These are phyloP conservation scores for Saururus chinensis DNA, from an alignment of 164 flowering plant genomes.

Conservation along the genomic window DNA sequence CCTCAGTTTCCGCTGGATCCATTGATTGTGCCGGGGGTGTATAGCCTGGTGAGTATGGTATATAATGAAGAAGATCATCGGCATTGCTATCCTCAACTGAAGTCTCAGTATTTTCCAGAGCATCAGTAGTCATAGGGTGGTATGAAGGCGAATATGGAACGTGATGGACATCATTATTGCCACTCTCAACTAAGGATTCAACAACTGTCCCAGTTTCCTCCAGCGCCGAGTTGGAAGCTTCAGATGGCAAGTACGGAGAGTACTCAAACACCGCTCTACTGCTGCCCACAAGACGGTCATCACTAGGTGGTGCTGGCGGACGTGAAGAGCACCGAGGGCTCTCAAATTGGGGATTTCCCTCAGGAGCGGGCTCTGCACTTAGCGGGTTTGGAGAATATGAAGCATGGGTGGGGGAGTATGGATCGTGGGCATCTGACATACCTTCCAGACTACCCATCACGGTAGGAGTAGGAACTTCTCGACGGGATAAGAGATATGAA, in stretches of 20 bases:
- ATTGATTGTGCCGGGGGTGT: neutral
- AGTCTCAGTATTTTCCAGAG: neutral
- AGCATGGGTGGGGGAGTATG: conserved; percentile 14
- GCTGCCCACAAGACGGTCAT: conserved; percentile 4
- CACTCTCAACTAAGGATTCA: neutral
- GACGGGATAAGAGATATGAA: conserved; percentile 4
- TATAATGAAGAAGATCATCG: conserved; percentile 2
- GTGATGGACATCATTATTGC: neutral
- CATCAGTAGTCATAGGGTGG: neutral
- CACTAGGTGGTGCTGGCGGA: neutral
- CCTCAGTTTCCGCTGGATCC: neutral
- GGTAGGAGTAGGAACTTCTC: conserved; percentile 1
- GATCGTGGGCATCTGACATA: conserved; percentile 4
- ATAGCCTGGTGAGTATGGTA: conserved; percentile 5
- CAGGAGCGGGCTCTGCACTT: conserved; percentile 1
- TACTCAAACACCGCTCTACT: conserved; percentile 9
- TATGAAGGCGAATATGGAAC: conserved; percentile 1
- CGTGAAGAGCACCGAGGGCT: neutral
- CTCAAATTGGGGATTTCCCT: conserved; percentile 4
- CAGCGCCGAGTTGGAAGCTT: neutral
- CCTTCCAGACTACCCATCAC: conserved; percentile 11
- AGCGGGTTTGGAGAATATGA: conserved; percentile 4
- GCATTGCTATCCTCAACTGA: neutral
- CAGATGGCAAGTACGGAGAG: conserved; percentile 7
- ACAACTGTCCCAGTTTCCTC: neutral